phyloP scores from a whole-genome alignment of 371 early-diverging fungal genomes.

The Mortierella sp. region DNA sequence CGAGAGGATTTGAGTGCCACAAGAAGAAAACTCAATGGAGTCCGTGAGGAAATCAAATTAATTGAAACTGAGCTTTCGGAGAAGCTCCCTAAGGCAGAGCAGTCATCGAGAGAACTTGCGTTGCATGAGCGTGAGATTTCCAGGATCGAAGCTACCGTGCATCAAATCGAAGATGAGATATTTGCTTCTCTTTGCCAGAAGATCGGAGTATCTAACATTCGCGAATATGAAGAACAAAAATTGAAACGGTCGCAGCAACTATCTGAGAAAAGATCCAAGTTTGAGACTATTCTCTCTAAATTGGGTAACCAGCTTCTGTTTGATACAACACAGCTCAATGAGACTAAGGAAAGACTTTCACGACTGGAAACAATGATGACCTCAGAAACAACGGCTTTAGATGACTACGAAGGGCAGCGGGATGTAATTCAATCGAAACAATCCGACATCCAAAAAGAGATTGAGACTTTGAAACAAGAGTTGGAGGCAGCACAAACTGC shows the following conservation, averaged over 20 bases:
- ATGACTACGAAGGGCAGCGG: slow-evolving; percentile 56
- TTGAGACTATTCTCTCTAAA: slow-evolving; percentile 80
- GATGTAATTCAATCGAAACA: slow-evolving; percentile 60
- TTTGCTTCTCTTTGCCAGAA: slow-evolving; percentile 85
- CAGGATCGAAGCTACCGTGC: slow-evolving; percentile 64
- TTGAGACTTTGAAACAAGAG: slow-evolving; percentile 57
- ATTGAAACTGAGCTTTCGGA: slow-evolving; percentile 62
- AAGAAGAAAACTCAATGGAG: slow-evolving; percentile 60
- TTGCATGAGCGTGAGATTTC: slow-evolving; percentile 40
- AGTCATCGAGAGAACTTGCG: slow-evolving; percentile 39
- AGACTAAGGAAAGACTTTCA: slow-evolving; percentile 69
- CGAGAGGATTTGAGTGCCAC: slow-evolving; percentile 71
- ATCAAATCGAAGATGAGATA: slow-evolving; percentile 75
- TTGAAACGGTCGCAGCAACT: slow-evolving; percentile 77
- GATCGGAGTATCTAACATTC: slow-evolving; percentile 80
- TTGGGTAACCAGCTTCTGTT: slow-evolving; percentile 80
- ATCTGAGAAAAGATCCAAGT: slow-evolving; percentile 79
- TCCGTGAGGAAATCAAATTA: slow-evolving; percentile 57
- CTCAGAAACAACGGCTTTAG: slow-evolving; percentile 53
- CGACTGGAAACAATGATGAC: slow-evolving; percentile 60
- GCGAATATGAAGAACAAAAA: slow-evolving; percentile 87
- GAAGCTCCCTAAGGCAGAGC: slow-evolving; percentile 41
- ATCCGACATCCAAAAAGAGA: slow-evolving; percentile 49
- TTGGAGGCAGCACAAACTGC: slow-evolving; percentile 58
- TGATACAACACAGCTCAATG: slow-evolving; percentile 81